These are phyloP conservation scores for Euphrasia arctica DNA, from an alignment of 305 asterid genomes.

Conservation along the genomic window DNA sequence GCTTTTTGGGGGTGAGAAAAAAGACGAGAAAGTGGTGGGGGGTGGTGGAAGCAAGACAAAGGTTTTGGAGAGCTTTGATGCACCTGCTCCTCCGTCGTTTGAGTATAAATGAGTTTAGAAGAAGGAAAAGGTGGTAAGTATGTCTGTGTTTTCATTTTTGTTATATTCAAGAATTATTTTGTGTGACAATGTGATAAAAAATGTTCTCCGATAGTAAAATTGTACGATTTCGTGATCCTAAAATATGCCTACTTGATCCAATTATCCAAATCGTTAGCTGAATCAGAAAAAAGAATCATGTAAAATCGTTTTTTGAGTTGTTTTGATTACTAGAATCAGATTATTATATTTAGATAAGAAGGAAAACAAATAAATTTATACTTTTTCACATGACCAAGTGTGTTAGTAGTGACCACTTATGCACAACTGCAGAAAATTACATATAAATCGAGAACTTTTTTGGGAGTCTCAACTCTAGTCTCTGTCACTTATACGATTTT, in stretches of 20 bases:
- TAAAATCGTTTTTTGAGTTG: too few species aligned
- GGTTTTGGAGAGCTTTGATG: conserved; percentile 91
- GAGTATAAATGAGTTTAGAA: conserved; percentile 59
- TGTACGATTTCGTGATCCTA: too few species aligned
- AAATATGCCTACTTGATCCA: too few species aligned
- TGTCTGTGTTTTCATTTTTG: conserved; percentile 17
- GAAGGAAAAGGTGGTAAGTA: conserved; percentile 32
- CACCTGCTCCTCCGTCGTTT: conserved; percentile 87
- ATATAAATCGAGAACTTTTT: too few species aligned
- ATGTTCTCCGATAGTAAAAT: background rate
- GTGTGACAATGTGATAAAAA: background rate
- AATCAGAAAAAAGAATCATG: background rate
- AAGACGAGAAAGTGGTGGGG: conserved; percentile 41
- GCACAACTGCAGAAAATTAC: too few species aligned
- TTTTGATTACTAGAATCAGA: background rate
- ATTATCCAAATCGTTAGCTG: background rate
- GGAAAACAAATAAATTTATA: background rate
- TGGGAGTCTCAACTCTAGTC: too few species aligned
- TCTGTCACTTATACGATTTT: too few species aligned
- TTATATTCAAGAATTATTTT: background rate
- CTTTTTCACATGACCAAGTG: too few species aligned
- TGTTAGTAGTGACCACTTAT: too few species aligned
- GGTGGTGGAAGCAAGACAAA: conserved; percentile 68
- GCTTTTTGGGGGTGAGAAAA: conserved; percentile 51
- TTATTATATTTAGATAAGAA: too few species aligned